Evolutionary conservation across 352 stramenopile genomes (phyloP), one percentile per base, ranked within the genome.

Genomic region (Pythium plurisporium): DNA sequence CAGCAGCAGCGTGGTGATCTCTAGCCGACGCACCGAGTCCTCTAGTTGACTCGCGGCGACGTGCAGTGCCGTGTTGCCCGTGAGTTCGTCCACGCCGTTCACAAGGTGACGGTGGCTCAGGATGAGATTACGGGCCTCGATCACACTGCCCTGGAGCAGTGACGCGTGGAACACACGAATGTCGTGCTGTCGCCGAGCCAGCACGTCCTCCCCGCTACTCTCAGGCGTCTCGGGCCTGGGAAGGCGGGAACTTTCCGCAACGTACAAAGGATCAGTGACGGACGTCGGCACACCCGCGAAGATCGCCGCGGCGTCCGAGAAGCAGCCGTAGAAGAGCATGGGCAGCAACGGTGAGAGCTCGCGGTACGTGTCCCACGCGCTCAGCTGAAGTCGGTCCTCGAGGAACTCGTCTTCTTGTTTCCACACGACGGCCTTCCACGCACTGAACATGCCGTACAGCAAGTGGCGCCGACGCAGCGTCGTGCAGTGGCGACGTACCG

Each of bases 401-500:
- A 90, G 45, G 41, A 83, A 87, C 5, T 59, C 67, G 42, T 86
- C 74, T 1, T 74, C 57, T 5, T 79, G 75, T 34, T 87, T 82
- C 73, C 75, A 90, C 48, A 82, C 77, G 4, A 74, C 74, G 25
- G 69, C 67, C 48, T 87, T 86, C 79, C 79, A 90, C 3, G 70
- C 72, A 12, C 57, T 71, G 29, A 90, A 73, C 5, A 88, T 55
- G 9, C 62, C 67, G n/a, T 67, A 74, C 4, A 87, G 59, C 46
- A 90, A 27, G 20, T 82, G 72, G 15, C 56, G 51, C 15, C 64
- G 64, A 12, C 70, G 64, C 8, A 82, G 29, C 4, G 61, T 56
- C 20, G 60, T 57, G 33, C 75, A 87, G n/a, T 86, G 72, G n/a
- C 62, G 25, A 1, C 61, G 62, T 27, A 86, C 53, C 26, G 72